These are phyloP conservation scores for Fusarium bactridioides DNA, from an alignment of 2,329 filamentous ascomycete species.

Conservation along the genomic window DNA sequence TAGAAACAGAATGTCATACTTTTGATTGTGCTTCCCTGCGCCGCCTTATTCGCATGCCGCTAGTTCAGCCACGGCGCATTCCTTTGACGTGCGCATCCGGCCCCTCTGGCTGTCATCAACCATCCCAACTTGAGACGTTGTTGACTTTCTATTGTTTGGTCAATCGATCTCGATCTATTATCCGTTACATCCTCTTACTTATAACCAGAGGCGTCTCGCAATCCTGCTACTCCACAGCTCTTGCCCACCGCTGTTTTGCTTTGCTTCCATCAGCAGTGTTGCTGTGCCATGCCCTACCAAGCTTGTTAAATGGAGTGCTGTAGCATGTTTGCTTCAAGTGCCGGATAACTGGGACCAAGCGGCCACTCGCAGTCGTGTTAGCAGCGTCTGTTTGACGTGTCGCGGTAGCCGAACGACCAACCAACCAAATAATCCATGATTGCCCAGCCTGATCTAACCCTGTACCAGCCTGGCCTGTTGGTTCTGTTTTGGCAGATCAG, in stretches of 20 bases:
- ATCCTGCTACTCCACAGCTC: neutral
- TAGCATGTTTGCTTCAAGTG: conserved; percentile 29
- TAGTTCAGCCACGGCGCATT: conserved; percentile 40
- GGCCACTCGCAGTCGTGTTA: conserved; percentile 17
- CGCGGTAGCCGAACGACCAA: conserved; percentile 13
- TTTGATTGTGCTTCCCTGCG: conserved; percentile 30
- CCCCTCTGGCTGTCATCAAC: neutral
- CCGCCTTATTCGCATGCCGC: conserved; percentile 34
- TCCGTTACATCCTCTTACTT: neutral
- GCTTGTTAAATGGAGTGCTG: conserved; percentile 1
- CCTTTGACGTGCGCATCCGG: conserved; percentile 32
- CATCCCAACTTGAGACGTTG: conserved; percentile 20
- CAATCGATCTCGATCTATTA: neutral
- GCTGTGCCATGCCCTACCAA: neutral
- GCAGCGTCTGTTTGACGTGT: conserved; percentile 28
- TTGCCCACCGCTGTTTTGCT: neutral
- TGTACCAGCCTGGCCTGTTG: conserved; percentile 20
- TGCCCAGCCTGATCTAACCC: conserved; percentile 26
- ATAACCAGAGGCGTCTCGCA: neutral
- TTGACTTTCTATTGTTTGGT: neutral
- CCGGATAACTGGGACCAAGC: conserved; percentile 22
- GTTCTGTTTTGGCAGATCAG: conserved; percentile 26
- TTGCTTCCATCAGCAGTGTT: neutral
- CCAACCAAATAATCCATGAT: conserved; percentile 20
- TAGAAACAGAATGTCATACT: conserved; percentile 31